Evolutionary conservation across 73 alveolate species (phyloP).

Genomic region (Blepharisma stoltei): DNA sequence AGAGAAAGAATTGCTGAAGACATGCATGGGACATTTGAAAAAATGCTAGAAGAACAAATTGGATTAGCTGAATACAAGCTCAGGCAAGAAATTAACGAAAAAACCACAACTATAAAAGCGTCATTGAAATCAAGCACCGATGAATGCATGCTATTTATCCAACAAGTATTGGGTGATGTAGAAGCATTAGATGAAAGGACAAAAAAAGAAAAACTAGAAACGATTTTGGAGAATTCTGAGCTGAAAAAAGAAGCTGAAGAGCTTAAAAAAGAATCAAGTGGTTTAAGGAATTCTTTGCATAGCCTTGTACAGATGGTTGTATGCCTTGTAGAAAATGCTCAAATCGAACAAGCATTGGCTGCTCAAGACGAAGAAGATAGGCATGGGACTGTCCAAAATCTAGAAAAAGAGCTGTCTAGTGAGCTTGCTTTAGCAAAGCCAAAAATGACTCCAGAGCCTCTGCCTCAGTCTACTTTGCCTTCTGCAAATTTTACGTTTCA

Average conservation of each 20-base stretch:
- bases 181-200: background rate
- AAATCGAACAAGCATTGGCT: constrained; percentile 26
- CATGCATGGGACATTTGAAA: background rate
- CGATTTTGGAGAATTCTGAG: background rate
- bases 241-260: background rate
- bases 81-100: background rate
- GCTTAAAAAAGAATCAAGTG: background rate
- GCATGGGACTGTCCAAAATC: background rate
- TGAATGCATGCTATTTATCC: background rate
- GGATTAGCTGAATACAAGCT: background rate
- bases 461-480: background rate
- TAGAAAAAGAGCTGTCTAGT: background rate
- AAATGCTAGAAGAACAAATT: background rate
- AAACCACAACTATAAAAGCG: background rate
- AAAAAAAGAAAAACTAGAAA: background rate
- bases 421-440: background rate
- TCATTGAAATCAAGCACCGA: background rate
- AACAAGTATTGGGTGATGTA: background rate
- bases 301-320: background rate
- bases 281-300: background rate
- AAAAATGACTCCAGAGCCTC: background rate
- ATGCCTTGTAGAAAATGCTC: constrained; percentile 26
- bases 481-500: background rate
- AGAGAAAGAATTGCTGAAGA: background rate
- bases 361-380: constrained; percentile 17